Conservation (phyloP, 2,329 filamentous ascomycete species). For the Hymenoscyphus repandus region DNA sequence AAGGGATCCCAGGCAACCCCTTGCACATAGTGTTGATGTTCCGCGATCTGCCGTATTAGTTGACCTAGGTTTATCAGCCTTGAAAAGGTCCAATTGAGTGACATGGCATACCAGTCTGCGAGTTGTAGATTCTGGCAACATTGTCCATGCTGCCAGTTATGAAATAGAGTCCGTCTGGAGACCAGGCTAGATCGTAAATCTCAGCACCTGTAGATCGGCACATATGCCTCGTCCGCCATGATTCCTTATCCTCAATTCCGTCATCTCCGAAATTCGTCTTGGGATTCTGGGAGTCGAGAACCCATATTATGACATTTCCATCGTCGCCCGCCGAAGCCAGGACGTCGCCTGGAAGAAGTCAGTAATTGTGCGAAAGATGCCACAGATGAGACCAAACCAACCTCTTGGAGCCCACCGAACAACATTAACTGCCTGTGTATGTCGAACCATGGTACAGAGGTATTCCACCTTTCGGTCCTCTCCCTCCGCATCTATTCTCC, state of each 20-base stretch:
- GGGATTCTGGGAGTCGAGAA: conserved; percentile 68
- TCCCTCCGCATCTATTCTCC: conserved; percentile 80
- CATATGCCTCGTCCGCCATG: conserved; percentile 97
- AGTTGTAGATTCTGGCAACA: conserved; percentile 93
- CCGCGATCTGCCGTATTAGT: conserved; percentile 85
- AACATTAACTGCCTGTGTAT: conserved; percentile 96
- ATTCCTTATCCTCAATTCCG: conserved; percentile 86
- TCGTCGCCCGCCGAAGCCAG: conserved; percentile 95
- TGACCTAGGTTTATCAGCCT: conserved; percentile 38
- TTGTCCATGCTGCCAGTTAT: conserved; percentile 99
- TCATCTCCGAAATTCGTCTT: conserved; percentile 72
- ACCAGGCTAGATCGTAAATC: conserved; percentile 98
- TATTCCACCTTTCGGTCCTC: conserved; percentile 89
- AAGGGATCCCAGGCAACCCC: conserved; percentile 97
- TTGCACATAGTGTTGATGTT: conserved; percentile 97
- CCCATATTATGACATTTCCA: conserved; percentile 95
- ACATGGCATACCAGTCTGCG: conserved; percentile 65
- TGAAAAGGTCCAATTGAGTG: not conserved
- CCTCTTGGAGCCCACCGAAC: conserved; percentile 93
- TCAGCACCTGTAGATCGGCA: conserved; percentile 90
- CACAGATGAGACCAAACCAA: conserved; percentile 39
- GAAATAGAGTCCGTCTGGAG: conserved; percentile 92
- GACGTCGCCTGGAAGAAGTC: conserved; percentile 63
- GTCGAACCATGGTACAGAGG: conserved; percentile 83
- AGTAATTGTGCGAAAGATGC: conserved; percentile 3